These are phyloP conservation scores for Diversispora eburnea DNA, from an alignment of 192 early-diverging fungal genomes.

Conservation along the genomic window DNA sequence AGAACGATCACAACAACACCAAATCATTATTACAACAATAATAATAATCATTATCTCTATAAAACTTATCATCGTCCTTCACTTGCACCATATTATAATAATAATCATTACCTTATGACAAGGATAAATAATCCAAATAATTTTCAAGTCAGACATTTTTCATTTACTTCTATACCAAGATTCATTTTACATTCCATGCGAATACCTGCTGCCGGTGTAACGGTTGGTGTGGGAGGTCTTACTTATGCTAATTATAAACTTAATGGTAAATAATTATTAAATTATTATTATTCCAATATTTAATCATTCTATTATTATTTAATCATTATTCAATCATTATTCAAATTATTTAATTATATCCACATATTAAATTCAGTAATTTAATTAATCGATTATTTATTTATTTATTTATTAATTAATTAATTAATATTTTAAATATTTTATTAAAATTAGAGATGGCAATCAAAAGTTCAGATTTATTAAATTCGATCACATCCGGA, in stretches of 20 bases:
- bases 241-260: slow-evolving; percentile 63
- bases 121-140: too few relatives aligned
- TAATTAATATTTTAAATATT: too few relatives aligned
- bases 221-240: slow-evolving; percentile 54
- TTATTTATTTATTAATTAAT: neutral
- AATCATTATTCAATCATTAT: too few relatives aligned
- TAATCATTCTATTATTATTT: neutral
- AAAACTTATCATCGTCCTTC: too few relatives aligned
- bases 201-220: slow-evolving; percentile 55
- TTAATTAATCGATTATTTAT: too few relatives aligned
- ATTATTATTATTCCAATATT: neutral
- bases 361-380: too few relatives aligned
- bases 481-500: slow-evolving; percentile 36
- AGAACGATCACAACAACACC: too few relatives aligned
- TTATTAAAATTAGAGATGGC: slow-evolving; percentile 13
- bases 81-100: too few relatives aligned
- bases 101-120: too few relatives aligned
- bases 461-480: slow-evolving; percentile 27
- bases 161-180: slow-evolving; percentile 39
- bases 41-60: too few relatives aligned
- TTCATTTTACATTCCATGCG: slow-evolving; percentile 48
- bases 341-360: too few relatives aligned
- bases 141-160: neutral
- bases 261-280: slow-evolving; percentile 38
- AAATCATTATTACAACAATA: too few relatives aligned